Evolutionary conservation across 768 basidiomycete genomes (phyloP).

Genomic region (Podaxis sp.): DNA sequence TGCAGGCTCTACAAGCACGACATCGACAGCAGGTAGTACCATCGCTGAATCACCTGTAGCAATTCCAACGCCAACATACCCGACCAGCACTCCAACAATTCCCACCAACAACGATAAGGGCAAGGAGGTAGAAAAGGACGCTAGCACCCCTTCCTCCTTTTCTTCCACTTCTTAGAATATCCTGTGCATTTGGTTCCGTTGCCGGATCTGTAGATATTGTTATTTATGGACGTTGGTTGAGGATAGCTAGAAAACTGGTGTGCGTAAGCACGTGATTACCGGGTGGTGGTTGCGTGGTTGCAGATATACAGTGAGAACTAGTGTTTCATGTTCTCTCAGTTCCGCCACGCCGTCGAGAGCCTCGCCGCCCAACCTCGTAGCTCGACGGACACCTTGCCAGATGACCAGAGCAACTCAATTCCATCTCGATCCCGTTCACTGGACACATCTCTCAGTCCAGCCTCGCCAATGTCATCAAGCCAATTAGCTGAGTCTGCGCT

Average conservation of each 20-base stretch:
- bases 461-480: slow-evolving; percentile 42
- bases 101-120: slow-evolving; percentile 49
- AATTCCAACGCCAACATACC: slow-evolving; percentile 17
- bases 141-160: background rate
- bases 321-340: slow-evolving; percentile 67
- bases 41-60: slow-evolving; percentile 24
- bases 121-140: slow-evolving; percentile 46
- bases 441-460: slow-evolving; percentile 25
- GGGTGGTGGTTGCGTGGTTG: background rate
- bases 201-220: background rate
- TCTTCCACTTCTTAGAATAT: background rate
- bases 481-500: slow-evolving; percentile 64
- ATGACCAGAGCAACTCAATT: slow-evolving; percentile 17
- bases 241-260: background rate
- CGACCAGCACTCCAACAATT: background rate
- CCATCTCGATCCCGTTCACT: slow-evolving; percentile 36
- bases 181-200: background rate
- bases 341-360: slow-evolving; percentile 71
- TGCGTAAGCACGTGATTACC: slow-evolving; percentile 8
- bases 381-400: slow-evolving; percentile 16
- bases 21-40: slow-evolving; percentile 16
- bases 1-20: slow-evolving; percentile 32
- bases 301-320: background rate
- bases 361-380: slow-evolving; percentile 39
- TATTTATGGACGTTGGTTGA: background rate